Evolutionary conservation across 1,139 yeast species (phyloP), one percentile per base, ranked within the genome.

Genomic region (Meyerozyma carpophila): DNA sequence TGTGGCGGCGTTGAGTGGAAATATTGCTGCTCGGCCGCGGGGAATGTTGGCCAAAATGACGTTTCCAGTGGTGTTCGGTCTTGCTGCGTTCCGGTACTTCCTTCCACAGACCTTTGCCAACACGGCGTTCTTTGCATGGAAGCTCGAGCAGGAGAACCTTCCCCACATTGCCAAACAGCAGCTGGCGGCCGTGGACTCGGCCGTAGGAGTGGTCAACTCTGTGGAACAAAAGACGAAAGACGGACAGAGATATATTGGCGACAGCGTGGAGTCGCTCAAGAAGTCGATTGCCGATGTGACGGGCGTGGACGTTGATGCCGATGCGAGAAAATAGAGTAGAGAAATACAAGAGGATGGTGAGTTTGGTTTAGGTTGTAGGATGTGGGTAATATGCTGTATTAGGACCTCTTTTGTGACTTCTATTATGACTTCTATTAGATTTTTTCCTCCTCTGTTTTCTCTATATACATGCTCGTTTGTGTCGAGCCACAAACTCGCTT

Each of bases 1-100:
- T 10, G 79, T 90, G 37, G 93, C 91, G n/a, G 75, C 82, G 2
- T 75, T 91, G 54, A 70, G 94, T 4, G 98, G 97, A 43, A 79
- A 88, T 26, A 82, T 93, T 41, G 61, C 86, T 42, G 81, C 95
- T 3, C 88, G 96, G 58, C 82, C 82, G 55, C 76, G 88, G 48
- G 79, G 81, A 40, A 47, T 84, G 11, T 43, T 84, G 4, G 61
- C 87, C 13, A 81, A 84, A 55, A 66, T 76, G 4, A 50, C 79
- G 1, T 71, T 81, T 10, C 98, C 98, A 2, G 47, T 84, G 3
- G 64, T 74, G 0, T 73, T 86, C 42, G 96, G 95, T 13, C 53
- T 79, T 16, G 76, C 75, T 10, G 83, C 95, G 1, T 88, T 90
- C 66, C 78, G 73, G 47, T 77, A 81, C 62, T 83, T 85, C 52